Percentiles rank a stretch among this genome's conserved stretches.
phyloP scores from a whole-genome alignment of 805 yeast genomes.

The Saccharomycopsis lassenensis region DNA sequence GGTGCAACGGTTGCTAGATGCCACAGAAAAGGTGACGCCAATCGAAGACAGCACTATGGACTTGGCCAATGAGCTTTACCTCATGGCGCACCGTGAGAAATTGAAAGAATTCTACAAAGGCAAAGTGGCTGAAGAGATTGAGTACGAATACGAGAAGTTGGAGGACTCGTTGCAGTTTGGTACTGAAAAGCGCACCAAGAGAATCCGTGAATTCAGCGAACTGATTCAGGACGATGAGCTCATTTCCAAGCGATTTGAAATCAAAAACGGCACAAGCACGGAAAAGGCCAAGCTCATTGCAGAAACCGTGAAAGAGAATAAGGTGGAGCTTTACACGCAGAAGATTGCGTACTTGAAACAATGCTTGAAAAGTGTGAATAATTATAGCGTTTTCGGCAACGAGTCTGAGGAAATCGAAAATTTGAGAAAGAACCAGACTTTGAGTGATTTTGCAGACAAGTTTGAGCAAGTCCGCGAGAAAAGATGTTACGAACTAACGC shows the following conservation, averaged over 20 bases:
- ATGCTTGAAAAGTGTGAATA: background rate
- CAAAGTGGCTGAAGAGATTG: background rate
- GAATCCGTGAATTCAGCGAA: background rate
- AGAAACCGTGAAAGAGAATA: background rate
- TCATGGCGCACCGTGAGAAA: conserved; percentile 1
- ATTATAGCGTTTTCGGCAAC: too few relatives aligned
- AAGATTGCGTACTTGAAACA: conserved; percentile 3
- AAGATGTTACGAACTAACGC: conserved; percentile 11
- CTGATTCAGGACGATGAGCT: background rate
- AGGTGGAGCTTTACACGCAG: background rate
- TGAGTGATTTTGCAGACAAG: background rate
- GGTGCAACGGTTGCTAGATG: background rate
- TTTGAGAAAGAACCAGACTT: background rate
- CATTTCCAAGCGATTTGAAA: too few relatives aligned
- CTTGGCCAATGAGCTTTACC: conserved; percentile 8
- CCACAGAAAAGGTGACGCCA: background rate
- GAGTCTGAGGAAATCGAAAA: too few relatives aligned
- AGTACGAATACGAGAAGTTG: background rate
- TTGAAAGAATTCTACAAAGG: conserved; percentile 1
- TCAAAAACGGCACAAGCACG: too few relatives aligned
- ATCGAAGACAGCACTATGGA: background rate
- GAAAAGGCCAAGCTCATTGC: too few relatives aligned
- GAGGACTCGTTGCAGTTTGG: background rate
- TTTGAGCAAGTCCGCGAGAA: conserved; percentile 2
- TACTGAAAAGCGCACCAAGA: background rate